phyloP scores from a whole-genome alignment of 2,329 filamentous ascomycete species.

The Sclerotinia sclerotiorum region DNA sequence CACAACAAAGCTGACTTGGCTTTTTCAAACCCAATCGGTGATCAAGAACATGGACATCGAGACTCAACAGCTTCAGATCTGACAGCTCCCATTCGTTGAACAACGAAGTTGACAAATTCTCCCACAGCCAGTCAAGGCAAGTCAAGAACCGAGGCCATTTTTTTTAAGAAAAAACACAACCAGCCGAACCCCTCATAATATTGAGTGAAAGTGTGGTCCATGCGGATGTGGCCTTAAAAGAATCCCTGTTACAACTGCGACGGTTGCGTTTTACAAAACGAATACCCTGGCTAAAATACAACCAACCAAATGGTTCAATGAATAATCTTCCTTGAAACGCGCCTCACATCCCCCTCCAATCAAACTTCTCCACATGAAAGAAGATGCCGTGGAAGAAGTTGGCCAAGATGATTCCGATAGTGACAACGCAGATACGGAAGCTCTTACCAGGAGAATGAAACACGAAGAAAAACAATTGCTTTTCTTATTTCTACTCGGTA shows the following conservation, averaged over 20 bases:
- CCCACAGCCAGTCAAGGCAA: not conserved
- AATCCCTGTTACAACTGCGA: conserved; percentile 22
- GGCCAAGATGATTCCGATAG: not conserved
- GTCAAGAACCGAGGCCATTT: conserved; percentile 2
- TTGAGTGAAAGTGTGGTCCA: not conserved
- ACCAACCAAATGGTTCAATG: conserved; percentile 21
- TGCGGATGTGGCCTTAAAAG: not conserved
- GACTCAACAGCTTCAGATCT: conserved; percentile 8
- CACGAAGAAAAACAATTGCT: too few relatives aligned
- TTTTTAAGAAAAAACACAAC: not conserved
- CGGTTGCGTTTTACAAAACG: conserved; percentile 20
- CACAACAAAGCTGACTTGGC: conserved; percentile 5
- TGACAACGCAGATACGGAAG: too few relatives aligned
- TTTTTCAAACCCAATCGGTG: not conserved
- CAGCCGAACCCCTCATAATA: conserved; percentile 21
- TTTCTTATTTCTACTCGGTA: too few relatives aligned
- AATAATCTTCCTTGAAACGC: conserved; percentile 29
- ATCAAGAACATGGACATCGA: not conserved
- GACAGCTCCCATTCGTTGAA: conserved; percentile 11
- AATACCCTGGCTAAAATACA: conserved; percentile 6
- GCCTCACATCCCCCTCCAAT: conserved; percentile 29
- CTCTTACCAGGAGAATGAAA: too few relatives aligned
- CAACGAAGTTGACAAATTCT: not conserved
- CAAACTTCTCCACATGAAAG: conserved; percentile 23
- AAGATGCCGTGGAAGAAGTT: conserved; percentile 19